Base-by-base conservation (phyloP, 129 eudicot genomes). In the Solidago caesia region DNA sequence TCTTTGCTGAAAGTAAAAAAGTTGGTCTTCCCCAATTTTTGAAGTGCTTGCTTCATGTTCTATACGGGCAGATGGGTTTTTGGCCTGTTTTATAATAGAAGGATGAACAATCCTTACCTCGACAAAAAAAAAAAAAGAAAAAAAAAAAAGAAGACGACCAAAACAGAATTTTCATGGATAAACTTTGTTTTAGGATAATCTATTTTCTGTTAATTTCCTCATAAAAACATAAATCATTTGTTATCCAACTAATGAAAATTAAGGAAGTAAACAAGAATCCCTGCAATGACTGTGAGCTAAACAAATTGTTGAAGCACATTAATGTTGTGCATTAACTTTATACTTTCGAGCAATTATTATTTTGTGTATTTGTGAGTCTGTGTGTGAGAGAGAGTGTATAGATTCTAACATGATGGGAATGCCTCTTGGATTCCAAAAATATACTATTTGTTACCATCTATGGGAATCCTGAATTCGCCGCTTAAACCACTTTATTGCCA, bases 41-140 rank as follows among this genome's bases (percentile, higher is more conserved):
- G 97, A 94, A 59, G 98, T 94, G 68, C 89, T 94, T 64, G 98
- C 98, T 85, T 94, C 98, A 45, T 94, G 98, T 72, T 94, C 98
- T 72, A 94, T 81, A 7, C 96, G 86, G 26, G 96, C 89, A 16
- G 89, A 79, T 4, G 95, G 88, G 79, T 87, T 88, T 75, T 90
- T 94, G 1, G 80, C 84, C 98, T 94, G 88, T 83, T 62, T 82
- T 64, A 5, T 48, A 7, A 49, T 6, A 64, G 58, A 70, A 41
- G 25, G 47, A 72, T 5, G 8, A 64, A 70, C 6, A 64, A 13
- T 21, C 58, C 2, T 81, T 14, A 12, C 57, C 56, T 62, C 7
- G 29, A 59, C 21, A 25, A 5, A 14, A 42, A n/a, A 3, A 5
- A 29, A 47, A 42, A 43, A n/a, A n/a, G n/a, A n/a, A n/a, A n/a